These are phyloP conservation scores for Wickerhamomyces bisporus DNA, from an alignment of 805 yeast species.

Conservation along the genomic window DNA sequence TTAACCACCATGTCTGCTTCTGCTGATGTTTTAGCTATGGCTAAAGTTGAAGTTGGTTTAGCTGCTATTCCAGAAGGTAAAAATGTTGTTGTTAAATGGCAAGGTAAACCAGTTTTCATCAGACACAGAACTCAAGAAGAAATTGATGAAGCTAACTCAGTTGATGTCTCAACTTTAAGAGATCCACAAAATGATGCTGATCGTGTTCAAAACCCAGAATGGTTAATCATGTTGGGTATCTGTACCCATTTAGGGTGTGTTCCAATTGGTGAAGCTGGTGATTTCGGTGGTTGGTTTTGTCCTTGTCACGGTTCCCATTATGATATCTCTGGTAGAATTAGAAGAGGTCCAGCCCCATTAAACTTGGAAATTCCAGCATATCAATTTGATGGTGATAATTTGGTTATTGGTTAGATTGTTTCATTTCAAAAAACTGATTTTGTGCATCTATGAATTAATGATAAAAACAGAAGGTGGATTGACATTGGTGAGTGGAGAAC, in stretches of 20 bases:
- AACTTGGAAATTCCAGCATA: constrained; percentile 96
- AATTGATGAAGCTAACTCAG: constrained; percentile 88
- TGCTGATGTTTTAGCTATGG: constrained; percentile 98
- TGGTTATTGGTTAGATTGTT: constrained; percentile 73
- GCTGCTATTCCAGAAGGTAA: constrained; percentile 94
- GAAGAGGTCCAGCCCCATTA: constrained; percentile 99
- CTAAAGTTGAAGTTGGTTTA: constrained; percentile 96
- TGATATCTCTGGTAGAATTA: constrained; percentile 99
- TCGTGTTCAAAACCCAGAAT: constrained; percentile 94
- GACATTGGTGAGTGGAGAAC: neutral
- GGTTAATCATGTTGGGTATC: constrained; percentile 99
- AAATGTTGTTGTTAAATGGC: constrained; percentile 98
- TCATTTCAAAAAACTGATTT: neutral
- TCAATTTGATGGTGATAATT: constrained; percentile 77
- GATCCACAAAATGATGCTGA: constrained; percentile 93
- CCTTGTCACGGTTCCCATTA: constrained; percentile 99
- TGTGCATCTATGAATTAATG: constrained; percentile 1
- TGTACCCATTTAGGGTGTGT: constrained; percentile 99
- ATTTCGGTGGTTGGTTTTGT: constrained; percentile 99
- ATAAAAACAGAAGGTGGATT: neutral
- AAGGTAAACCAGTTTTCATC: constrained; percentile 99
- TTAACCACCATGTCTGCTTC: constrained; percentile 94
- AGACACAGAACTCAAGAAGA: constrained; percentile 96
- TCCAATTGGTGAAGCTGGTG: constrained; percentile 99
- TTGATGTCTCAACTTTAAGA: constrained; percentile 73